A percentile compares a stretch with the other conserved stretches of the same genome.
Evolutionary conservation across 495 filamentous ascomycete species (phyloP).

Genomic region (Cercophora newfieldiana): DNA sequence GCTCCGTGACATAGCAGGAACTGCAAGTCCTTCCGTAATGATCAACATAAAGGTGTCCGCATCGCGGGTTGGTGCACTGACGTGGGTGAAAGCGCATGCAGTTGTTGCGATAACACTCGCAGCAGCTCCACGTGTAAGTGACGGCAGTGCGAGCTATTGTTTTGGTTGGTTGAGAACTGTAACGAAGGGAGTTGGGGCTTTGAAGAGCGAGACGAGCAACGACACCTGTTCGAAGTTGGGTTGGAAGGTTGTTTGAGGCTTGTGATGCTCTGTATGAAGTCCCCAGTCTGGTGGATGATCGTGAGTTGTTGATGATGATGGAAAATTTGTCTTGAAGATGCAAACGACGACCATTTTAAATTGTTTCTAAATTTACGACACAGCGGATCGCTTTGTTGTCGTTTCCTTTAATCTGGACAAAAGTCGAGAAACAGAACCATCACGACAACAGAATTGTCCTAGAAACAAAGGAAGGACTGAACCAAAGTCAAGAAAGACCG

Average conservation of each 20-base stretch:
- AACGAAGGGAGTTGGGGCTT: not conserved
- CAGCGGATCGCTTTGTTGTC: not conserved
- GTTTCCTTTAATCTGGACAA: not conserved
- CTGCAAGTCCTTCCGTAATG: not conserved
- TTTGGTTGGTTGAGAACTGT: not conserved
- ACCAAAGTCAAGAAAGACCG: no score
- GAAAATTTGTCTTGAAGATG: not conserved
- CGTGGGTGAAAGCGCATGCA: not conserved
- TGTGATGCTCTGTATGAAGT: not conserved
- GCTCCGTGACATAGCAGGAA: not conserved
- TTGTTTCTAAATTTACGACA: not conserved
- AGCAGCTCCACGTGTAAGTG: not conserved
- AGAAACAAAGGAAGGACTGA: no score
- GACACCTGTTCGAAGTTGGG: no score
- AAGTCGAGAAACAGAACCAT: not conserved
- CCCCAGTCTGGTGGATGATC: not conserved
- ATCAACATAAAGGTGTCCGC: not conserved
- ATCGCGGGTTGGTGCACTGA: not conserved
- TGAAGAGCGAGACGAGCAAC: no score
- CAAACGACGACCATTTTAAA: not conserved
- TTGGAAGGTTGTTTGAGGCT: not conserved
- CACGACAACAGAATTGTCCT: no score
- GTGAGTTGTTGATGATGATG: not conserved
- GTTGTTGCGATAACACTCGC: conserved; percentile 3
- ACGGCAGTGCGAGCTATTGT: not conserved